Percentiles rank a stretch among this genome's conserved stretches.
These are phyloP conservation scores for Nigrospora sphaerica DNA, from an alignment of 2,329 filamentous ascomycete species.

Conservation along the genomic window DNA sequence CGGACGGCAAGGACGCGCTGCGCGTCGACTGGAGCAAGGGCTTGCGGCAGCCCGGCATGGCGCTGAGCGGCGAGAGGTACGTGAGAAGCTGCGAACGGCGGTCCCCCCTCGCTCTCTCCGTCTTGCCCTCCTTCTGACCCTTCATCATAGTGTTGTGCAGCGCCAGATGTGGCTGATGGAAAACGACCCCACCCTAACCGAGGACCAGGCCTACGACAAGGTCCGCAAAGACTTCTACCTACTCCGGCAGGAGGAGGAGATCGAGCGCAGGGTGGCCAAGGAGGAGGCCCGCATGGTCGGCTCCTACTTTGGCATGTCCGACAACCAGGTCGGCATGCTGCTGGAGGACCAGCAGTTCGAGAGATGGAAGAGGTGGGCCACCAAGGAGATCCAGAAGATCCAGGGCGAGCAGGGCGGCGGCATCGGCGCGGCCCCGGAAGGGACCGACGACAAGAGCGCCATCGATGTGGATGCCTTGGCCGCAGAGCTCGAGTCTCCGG, in stretches of 20 bases:
- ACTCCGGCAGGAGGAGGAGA: constrained; percentile 72
- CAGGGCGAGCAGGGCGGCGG: constrained; percentile 14
- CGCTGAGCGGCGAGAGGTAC: constrained; percentile 79
- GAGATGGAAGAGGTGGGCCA: constrained; percentile 59
- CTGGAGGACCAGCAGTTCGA: constrained; percentile 78
- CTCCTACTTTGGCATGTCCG: constrained; percentile 77
- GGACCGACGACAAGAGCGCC: background rate
- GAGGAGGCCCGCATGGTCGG: constrained; percentile 85
- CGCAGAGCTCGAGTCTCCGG: constrained; percentile 1
- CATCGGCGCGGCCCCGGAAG: constrained; percentile 11
- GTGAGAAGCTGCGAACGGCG: constrained; percentile 7
- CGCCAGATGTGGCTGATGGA: constrained; percentile 82
- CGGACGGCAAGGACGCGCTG: constrained; percentile 74
- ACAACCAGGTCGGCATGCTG: constrained; percentile 69
- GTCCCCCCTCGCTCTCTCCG: background rate
- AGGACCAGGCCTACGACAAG: constrained; percentile 71
- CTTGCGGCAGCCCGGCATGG: constrained; percentile 66
- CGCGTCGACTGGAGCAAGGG: constrained; percentile 71
- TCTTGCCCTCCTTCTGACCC: background rate
- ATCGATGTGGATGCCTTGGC: constrained; percentile 3
- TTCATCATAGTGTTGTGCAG: constrained; percentile 69
- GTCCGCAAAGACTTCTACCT: constrained; percentile 88
- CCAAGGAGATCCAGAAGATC: constrained; percentile 15
- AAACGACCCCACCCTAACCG: constrained; percentile 48
- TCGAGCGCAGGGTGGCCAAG: constrained; percentile 72